These are phyloP conservation scores for Pseudocercospora musae DNA, from an alignment of 2,329 filamentous ascomycete species.

Conservation along the genomic window DNA sequence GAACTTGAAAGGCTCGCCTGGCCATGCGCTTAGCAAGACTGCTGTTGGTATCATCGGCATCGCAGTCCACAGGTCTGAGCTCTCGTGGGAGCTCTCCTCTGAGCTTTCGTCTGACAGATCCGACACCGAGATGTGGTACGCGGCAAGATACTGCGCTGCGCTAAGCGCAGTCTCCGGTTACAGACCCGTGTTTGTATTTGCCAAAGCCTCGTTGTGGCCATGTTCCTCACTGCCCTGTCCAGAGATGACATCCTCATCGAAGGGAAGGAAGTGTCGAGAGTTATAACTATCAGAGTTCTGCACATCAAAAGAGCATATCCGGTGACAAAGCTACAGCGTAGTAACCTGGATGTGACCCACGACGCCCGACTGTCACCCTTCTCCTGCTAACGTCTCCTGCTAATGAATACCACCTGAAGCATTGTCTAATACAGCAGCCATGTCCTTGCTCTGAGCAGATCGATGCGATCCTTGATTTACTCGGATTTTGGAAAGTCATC, in stretches of 20 bases:
- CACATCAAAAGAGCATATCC: no score
- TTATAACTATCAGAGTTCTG: no score
- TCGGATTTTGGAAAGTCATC: neutral
- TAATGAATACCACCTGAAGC: no score
- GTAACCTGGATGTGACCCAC: no score
- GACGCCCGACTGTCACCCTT: no score
- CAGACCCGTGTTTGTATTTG: neutral
- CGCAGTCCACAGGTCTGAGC: neutral
- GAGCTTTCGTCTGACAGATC: neutral
- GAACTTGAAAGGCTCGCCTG: neutral
- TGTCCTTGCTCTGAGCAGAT: no score
- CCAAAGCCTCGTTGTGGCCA: neutral
- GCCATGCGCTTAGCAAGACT: neutral
- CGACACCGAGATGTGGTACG: neutral
- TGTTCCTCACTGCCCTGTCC: neutral
- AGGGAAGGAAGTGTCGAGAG: slow-evolving; percentile 5
- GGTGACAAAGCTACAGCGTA: no score
- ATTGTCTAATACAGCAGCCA: no score
- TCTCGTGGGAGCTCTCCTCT: neutral
- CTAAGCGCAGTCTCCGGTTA: neutral
- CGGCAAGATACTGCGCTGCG: neutral
- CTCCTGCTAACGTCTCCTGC: no score
- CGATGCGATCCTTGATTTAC: no score
- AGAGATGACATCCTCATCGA: neutral
- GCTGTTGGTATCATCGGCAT: neutral